Conservation (phyloP, 1,284 basidiomycete species). For the Irpex rosettiformis region DNA sequence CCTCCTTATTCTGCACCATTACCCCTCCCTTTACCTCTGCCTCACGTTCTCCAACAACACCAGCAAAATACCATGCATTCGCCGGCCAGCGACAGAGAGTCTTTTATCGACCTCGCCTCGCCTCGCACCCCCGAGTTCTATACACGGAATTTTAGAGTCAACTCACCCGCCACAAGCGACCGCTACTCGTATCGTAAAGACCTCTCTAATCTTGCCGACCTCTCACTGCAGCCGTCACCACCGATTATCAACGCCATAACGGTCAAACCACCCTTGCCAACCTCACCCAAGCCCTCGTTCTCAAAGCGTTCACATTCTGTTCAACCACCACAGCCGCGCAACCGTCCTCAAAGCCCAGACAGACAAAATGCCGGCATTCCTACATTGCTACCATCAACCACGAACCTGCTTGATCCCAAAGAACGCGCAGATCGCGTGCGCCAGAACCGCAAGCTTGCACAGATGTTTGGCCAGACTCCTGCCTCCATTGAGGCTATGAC, state of each 20-base stretch:
- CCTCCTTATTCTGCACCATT: slow-evolving; percentile 21
- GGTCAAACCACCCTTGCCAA: slow-evolving; percentile 40
- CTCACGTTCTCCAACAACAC: no score
- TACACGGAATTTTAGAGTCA: slow-evolving; percentile 16
- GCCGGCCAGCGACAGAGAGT: slow-evolving; percentile 32
- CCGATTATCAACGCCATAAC: slow-evolving; percentile 15
- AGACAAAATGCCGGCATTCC: slow-evolving; percentile 7
- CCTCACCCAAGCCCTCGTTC: slow-evolving; percentile 31
- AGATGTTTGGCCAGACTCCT: slow-evolving; percentile 70
- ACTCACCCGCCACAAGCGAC: background rate
- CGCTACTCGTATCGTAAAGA: slow-evolving; percentile 3
- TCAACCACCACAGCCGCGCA: slow-evolving; percentile 16
- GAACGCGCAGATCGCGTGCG: slow-evolving; percentile 72
- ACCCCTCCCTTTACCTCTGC: no score
- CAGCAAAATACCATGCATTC: slow-evolving; percentile 21
- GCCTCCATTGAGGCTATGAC: slow-evolving; percentile 25
- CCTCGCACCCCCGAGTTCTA: slow-evolving; percentile 24
- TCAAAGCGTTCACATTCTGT: slow-evolving; percentile 18
- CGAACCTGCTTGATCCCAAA: slow-evolving; percentile 60
- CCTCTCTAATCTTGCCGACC: slow-evolving; percentile 7
- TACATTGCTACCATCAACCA: slow-evolving; percentile 46
- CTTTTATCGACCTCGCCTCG: slow-evolving; percentile 57
- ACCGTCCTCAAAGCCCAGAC: slow-evolving; percentile 11
- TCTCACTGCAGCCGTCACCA: slow-evolving; percentile 1
- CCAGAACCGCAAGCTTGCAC: slow-evolving; percentile 73